Conservation (phyloP, 2,329 filamentous ascomycete genomes). For the Lecanicillium sp. region DNA sequence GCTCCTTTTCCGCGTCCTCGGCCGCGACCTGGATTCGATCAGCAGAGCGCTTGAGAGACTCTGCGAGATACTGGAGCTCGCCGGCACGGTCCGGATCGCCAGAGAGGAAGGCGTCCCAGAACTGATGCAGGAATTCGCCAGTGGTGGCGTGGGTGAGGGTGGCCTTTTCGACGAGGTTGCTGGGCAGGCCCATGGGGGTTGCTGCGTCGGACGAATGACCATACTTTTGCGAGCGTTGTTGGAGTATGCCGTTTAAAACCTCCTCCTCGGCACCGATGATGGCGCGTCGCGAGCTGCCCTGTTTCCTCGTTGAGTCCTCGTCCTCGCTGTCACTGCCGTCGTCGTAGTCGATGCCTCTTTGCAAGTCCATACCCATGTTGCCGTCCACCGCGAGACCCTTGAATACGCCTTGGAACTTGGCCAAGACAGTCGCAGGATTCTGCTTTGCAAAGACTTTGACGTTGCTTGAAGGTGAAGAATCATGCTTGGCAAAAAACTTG, state of each 20-base stretch:
- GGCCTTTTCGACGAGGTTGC: constrained; percentile 53
- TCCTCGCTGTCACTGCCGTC: constrained; percentile 66
- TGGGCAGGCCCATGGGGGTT: constrained; percentile 48
- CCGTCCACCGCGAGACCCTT: constrained; percentile 42
- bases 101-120: constrained; percentile 88
- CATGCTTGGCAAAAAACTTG: constrained; percentile 65
- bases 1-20: constrained; percentile 69
- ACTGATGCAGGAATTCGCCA: constrained; percentile 93
- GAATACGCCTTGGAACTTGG: constrained; percentile 58
- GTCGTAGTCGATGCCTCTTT: constrained; percentile 59
- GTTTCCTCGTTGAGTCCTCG: constrained; percentile 43
- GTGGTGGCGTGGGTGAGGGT: constrained; percentile 80
- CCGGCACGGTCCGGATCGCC: constrained; percentile 74
- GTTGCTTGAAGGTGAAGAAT: constrained; percentile 41
- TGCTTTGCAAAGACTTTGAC: constrained; percentile 59
- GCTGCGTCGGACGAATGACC: constrained; percentile 41
- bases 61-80: constrained; percentile 75
- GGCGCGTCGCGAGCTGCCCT: constrained; percentile 65
- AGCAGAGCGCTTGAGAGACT: constrained; percentile 71
- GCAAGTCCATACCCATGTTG: constrained; percentile 52
- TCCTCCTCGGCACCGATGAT: constrained; percentile 59
- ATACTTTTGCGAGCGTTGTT: constrained; percentile 54
- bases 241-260: constrained; percentile 58
- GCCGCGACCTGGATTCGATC: constrained; percentile 77
- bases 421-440: constrained; percentile 62